Evolutionary conservation across 805 yeast genomes (phyloP).

Genomic region (Ogataea neopini): DNA sequence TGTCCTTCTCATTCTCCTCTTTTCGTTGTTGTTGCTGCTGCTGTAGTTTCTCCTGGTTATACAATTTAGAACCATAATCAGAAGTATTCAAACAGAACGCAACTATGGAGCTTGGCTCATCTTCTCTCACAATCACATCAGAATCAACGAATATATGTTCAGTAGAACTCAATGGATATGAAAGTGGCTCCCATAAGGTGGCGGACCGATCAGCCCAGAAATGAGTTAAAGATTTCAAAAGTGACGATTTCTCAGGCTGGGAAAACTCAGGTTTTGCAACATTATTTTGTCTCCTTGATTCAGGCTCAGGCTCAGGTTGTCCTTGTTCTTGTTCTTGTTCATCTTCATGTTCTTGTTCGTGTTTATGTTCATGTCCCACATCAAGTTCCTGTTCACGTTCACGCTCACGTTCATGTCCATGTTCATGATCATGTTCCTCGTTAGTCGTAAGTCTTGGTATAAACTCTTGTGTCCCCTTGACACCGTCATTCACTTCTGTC

Average conservation of each 20-base stretch:
- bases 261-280: conserved; percentile 29
- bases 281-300: conserved; percentile 9
- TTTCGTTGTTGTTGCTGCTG: conserved; percentile 1
- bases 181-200: conserved; percentile 89
- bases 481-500: neutral
- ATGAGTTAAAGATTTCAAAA: conserved; percentile 79
- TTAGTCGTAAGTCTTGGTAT: neutral
- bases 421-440: conserved; percentile 3
- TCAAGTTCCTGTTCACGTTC: too few relatives aligned
- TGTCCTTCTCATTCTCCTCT: neutral
- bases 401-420: too few relatives aligned
- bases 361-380: too few relatives aligned
- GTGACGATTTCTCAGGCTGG: conserved; percentile 68
- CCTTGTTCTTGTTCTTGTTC: too few relatives aligned
- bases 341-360: too few relatives aligned
- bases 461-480: neutral
- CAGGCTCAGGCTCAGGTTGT: too few relatives aligned
- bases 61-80: conserved; percentile 59
- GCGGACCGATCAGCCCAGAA: conserved; percentile 99
- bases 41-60: conserved; percentile 38
- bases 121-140: conserved; percentile 90
- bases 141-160: conserved; percentile 95
- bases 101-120: conserved; percentile 92
- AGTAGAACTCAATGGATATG: conserved; percentile 73
- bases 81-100: conserved; percentile 88